Base-by-base conservation (phyloP, 1,139 yeast genomes). In the Zygosaccharomyces sapae region DNA sequence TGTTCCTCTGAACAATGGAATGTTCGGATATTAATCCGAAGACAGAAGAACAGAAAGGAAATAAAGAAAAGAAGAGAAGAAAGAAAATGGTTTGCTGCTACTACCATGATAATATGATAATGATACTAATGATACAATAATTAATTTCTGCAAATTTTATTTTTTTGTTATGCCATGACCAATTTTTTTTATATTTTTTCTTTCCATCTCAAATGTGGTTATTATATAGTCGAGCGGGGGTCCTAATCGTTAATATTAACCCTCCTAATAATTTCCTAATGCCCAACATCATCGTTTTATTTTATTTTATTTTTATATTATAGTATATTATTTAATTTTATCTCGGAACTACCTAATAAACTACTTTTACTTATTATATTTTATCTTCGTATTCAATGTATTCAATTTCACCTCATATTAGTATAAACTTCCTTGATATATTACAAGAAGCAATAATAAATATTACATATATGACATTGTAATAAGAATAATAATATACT, bases 11-110 rank as follows among this genome's bases (percentile, higher is more conserved):
- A 46, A 46, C 30, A 39, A 37, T 13, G 43, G 47, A 36, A 45
- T 48, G 51, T 45, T 35, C 30, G 46, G 48, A 29, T 44, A 45
- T 29, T 46, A 35, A 38, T n/a, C 5, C 6, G n/a, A 18, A 10
- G 8, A 12, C 16, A 22, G 9, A 10, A n/a, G 24, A 37, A 13
- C 13, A 7, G 22, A 12, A 34, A 3, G 13, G 10, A 34, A 34
- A 36, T 10, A 36, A 36, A 24, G n/a, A n/a, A 22, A 36, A 20
- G 22, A 22, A 22, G 2, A n/a, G 5, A 2, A 29, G 4, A 13
- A 13, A 36, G 6, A 25, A 16, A 1, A 10, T 37, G 19, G 12
- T 37, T 12, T 20, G 10, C 10, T 25, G 27, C 10, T 6, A 25
- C 9, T n/a, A 2, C 31, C 31, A 12, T 25, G 7, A 37, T 22